Evolutionary conservation across 2,329 filamentous ascomycete genomes (phyloP).

Genomic region (Shiraia sp.): DNA sequence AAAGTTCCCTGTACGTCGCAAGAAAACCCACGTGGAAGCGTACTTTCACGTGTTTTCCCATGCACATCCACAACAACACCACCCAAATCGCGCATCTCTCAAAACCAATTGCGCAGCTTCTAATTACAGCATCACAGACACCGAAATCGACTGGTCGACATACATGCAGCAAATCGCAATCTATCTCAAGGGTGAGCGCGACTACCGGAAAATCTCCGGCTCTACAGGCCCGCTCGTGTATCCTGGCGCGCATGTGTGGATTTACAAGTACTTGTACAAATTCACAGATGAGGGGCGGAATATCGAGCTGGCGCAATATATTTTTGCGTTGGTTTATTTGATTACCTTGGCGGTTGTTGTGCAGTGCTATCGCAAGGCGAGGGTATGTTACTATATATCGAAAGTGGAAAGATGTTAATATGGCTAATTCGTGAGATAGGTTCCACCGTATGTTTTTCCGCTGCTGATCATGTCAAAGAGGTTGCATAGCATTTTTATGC

Average conservation of each 20-base stretch:
- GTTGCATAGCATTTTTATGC: constrained; percentile 88
- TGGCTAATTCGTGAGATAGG: constrained; percentile 50
- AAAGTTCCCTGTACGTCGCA: constrained; percentile 75
- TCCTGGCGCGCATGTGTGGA: constrained; percentile 90
- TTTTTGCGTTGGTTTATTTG: constrained; percentile 83
- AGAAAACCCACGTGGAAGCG: neutral
- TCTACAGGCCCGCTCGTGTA: constrained; percentile 94
- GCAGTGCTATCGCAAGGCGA: constrained; percentile 76
- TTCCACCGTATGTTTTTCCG: constrained; percentile 83
- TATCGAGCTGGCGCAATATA: constrained; percentile 77
- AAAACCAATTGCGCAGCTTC: neutral
- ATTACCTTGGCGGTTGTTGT: constrained; percentile 75
- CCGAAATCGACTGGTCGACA: constrained; percentile 95
- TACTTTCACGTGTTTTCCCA: neutral
- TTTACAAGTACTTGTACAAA: constrained; percentile 78
- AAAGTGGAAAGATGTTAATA: neutral
- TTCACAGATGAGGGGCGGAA: constrained; percentile 76
- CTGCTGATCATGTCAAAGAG: constrained; percentile 88
- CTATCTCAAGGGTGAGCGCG: constrained; percentile 80
- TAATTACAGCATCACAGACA: constrained; percentile 64
- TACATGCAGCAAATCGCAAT: constrained; percentile 94
- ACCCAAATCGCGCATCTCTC: constrained; percentile 24
- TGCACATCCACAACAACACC: constrained; percentile 12
- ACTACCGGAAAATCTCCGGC: constrained; percentile 84
- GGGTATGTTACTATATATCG: constrained; percentile 52